Conservation (phyloP, 2,329 filamentous ascomycete species). For the Penicillium paneum region DNA sequence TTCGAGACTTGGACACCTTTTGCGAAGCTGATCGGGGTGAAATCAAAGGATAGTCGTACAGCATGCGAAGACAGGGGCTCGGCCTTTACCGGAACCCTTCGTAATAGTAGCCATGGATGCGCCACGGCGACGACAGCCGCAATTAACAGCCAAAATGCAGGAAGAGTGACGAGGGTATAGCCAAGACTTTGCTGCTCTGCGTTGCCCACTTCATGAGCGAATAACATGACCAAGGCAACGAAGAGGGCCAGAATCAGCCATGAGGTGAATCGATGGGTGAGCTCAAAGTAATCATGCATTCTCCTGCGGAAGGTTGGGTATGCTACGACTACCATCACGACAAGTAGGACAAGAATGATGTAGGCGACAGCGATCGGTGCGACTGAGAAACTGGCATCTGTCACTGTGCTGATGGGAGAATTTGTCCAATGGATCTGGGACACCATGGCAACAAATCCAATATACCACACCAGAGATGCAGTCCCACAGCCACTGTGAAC, state of each 20-base stretch:
- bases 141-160: conserved; percentile 65
- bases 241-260: conserved; percentile 65
- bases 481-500: conserved; percentile 51
- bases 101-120: conserved; percentile 69
- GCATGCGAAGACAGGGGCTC: conserved; percentile 70
- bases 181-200: conserved; percentile 37
- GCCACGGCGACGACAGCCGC: conserved; percentile 63
- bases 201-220: conserved; percentile 43
- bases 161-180: conserved; percentile 44
- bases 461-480: conserved; percentile 48
- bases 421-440: conserved; percentile 29
- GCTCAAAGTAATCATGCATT: conserved; percentile 67
- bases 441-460: conserved; percentile 32
- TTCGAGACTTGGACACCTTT: conserved; percentile 59
- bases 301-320: conserved; percentile 61
- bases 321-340: conserved; percentile 60
- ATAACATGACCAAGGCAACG: conserved; percentile 60
- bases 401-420: conserved; percentile 13
- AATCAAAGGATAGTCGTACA: conserved; percentile 65
- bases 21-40: conserved; percentile 57
- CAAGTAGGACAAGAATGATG: conserved; percentile 56
- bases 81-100: conserved; percentile 62
- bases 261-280: conserved; percentile 67
- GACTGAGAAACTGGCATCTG: conserved; percentile 20
- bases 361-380: conserved; percentile 54